phyloP scores from a whole-genome alignment of 2,329 filamentous ascomycete genomes.

The Monilinia fructicola region DNA sequence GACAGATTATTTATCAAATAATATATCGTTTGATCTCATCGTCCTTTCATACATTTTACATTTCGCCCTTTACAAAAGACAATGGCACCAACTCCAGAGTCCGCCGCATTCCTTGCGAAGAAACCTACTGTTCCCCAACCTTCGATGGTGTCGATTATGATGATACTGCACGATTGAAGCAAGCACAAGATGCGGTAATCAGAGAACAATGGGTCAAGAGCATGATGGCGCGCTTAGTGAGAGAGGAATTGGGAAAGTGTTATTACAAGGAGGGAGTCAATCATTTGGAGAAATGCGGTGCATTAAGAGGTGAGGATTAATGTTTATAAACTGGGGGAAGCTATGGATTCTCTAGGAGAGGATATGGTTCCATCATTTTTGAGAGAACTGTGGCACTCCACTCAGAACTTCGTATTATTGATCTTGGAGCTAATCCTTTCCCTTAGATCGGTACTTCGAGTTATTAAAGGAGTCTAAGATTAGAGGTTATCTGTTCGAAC shows the following conservation, averaged over 20 bases:
- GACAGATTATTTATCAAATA: background rate
- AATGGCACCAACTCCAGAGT: constrained; percentile 79
- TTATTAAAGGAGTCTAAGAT: constrained; percentile 74
- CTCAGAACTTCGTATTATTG: background rate
- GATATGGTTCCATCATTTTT: background rate
- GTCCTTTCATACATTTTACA: background rate
- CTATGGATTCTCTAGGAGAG: background rate
- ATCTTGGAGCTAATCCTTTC: constrained; percentile 11
- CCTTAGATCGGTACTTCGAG: constrained; percentile 73
- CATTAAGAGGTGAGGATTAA: constrained; percentile 67
- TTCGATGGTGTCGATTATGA: constrained; percentile 88
- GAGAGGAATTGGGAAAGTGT: constrained; percentile 83
- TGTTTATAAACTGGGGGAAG: background rate
- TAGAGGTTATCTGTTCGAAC: constrained; percentile 75
- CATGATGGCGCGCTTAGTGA: constrained; percentile 83
- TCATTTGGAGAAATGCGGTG: constrained; percentile 83
- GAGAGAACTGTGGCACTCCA: background rate
- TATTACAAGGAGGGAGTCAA: constrained; percentile 83
- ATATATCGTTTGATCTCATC: constrained; percentile 14
- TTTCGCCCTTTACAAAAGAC: constrained; percentile 1
- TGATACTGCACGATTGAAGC: constrained; percentile 77
- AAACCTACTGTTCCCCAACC: constrained; percentile 80
- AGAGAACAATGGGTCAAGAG: constrained; percentile 85
- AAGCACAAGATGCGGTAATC: constrained; percentile 77
- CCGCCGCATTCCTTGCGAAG: constrained; percentile 75